These are phyloP conservation scores for Ceratobasidium theobromae DNA, from an alignment of 1,284 basidiomycete genomes.

Conservation along the genomic window DNA sequence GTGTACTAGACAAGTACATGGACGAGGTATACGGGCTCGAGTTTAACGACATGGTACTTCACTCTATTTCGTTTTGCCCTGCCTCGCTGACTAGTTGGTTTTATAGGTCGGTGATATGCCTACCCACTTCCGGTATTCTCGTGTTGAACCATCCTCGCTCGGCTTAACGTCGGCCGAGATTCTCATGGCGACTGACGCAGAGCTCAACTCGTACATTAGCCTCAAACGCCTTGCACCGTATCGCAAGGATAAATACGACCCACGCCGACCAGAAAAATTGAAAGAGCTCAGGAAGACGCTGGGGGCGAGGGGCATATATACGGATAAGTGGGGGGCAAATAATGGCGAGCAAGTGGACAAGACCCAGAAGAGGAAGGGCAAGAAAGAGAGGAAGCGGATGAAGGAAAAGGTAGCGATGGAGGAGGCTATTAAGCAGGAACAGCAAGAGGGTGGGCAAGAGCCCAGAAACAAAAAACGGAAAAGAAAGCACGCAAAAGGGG, in stretches of 20 bases:
- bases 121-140: constrained; percentile 91
- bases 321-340: constrained; percentile 41
- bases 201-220: constrained; percentile 88
- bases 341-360: no score
- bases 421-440: constrained; percentile 34
- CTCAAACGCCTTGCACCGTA: constrained; percentile 93
- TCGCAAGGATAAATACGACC: constrained; percentile 53
- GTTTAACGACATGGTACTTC: constrained; percentile 90
- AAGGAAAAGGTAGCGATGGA: constrained; percentile 31
- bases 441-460: background rate
- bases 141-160: constrained; percentile 67
- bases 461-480: constrained; percentile 22
- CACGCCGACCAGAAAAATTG: constrained; percentile 51
- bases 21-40: constrained; percentile 88
- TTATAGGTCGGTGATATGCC: constrained; percentile 77
- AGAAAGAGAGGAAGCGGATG: constrained; percentile 32
- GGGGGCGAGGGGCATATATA: constrained; percentile 48
- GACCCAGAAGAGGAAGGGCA: constrained; percentile 37
- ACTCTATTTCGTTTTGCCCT: constrained; percentile 10
- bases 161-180: constrained; percentile 86
- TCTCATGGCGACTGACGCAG: constrained; percentile 87
- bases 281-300: constrained; percentile 71
- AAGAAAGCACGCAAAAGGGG: constrained; percentile 10
- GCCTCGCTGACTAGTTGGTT: background rate
- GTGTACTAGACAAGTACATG: constrained; percentile 81